Base-by-base conservation (phyloP, 2,329 filamentous ascomycete species). In the Cytospora leucostoma region DNA sequence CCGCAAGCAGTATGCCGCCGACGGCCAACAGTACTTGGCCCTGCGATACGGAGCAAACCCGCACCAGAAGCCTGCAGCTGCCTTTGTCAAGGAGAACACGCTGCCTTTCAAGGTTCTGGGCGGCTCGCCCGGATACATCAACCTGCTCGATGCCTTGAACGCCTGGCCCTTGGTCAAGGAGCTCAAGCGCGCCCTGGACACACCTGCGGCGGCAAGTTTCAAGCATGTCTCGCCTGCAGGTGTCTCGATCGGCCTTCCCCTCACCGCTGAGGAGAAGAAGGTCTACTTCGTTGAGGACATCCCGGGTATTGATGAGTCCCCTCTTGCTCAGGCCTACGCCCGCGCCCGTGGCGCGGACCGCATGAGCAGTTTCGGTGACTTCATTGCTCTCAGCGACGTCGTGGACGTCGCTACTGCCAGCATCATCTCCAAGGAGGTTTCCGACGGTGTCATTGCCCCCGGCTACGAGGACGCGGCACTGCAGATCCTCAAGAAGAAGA, bases 271-370 rank as follows among this genome's bases (percentile, higher is more conserved):
- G 59, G 95, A 99, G 85, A 89, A 91, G 78, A 96, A 96, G 80
- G 95, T 97, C 61, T 99, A 97, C 83, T 97, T 99, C 83, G 95
- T 99, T 64, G 92, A 96, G 73, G 95, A 97, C 74, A 96, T 99
- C 71, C 85, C 88, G 65, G 93, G 92, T 60, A 88, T 99, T 67
- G 92, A 96, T 77, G 85, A 85, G 54, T 98, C 94, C 10, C 84
- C 83, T 51, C 86, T 98, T 37, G 95, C 95, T 32, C 93, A 97
- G 79, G 95, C 95, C 47, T 99, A 99, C 73, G 94, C 95, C 64
- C 91, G 95, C 74, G 95, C 95, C 62, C 89, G 95, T 73, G 95
- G 95, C 68, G 93, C 95, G 56, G 95, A 99, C 80, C 91, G 95
- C 71, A 98, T 98, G 95, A 97, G 93, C 78, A 96, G 92, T 80